phyloP scores from a whole-genome alignment of 2,329 filamentous ascomycete genomes.

The Cercospora sp. region DNA sequence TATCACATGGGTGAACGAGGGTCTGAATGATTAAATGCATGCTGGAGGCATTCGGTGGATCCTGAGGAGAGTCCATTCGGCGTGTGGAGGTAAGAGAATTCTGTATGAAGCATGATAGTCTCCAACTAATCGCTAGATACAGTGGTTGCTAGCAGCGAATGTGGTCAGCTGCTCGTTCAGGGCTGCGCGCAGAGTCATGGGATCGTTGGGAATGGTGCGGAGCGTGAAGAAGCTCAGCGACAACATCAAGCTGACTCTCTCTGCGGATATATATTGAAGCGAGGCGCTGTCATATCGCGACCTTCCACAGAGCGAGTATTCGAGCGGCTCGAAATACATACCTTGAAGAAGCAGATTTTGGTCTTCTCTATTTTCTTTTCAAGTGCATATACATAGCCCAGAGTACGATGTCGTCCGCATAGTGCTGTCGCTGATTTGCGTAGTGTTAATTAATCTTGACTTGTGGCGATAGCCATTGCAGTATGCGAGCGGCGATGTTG shows the following conservation, averaged over 20 bases:
- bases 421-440: too few relatives aligned
- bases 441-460: neutral
- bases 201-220: too few relatives aligned
- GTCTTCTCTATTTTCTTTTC: neutral
- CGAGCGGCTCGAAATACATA: neutral
- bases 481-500: neutral
- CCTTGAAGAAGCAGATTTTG: neutral
- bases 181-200: neutral
- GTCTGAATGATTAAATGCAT: neutral
- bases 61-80: neutral
- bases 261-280: neutral
- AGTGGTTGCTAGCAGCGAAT: neutral
- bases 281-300: neutral
- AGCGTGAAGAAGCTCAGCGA: neutral
- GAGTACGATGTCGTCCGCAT: too few relatives aligned
- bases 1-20: neutral
- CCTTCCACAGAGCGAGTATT: neutral
- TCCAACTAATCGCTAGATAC: neutral
- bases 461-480: neutral
- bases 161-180: neutral
- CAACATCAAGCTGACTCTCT: neutral
- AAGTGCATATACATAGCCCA: neutral
- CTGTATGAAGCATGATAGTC: neutral
- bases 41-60: neutral
- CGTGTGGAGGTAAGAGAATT: neutral